Evolutionary conservation across 2,329 filamentous ascomycete genomes (phyloP).

Genomic region (Talaromyces sp.): DNA sequence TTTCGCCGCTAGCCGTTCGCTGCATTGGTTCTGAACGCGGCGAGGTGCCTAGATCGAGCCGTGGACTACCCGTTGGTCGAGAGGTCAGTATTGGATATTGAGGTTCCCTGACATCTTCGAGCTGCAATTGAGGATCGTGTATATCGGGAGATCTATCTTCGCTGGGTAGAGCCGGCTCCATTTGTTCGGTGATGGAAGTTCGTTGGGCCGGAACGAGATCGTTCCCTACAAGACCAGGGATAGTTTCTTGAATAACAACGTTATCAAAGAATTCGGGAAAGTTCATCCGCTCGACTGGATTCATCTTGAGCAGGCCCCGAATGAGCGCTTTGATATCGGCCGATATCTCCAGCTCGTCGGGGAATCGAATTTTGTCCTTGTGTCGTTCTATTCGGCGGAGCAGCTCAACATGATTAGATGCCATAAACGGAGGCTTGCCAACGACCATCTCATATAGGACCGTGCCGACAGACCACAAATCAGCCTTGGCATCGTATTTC

Average conservation of each 20-base stretch:
- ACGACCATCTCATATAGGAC: conserved; percentile 95
- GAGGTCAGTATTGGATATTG: conserved; percentile 14
- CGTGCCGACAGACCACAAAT: conserved; percentile 96
- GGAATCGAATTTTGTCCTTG: conserved; percentile 81
- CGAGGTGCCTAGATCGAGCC: conserved; percentile 22
- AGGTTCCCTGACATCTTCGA: conserved; percentile 23
- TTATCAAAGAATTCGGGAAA: conserved; percentile 84
- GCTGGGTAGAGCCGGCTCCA: not conserved
- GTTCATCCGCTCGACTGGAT: conserved; percentile 76
- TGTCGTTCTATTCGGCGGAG: conserved; percentile 86
- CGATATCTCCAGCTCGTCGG: conserved; percentile 67
- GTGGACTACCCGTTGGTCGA: conserved; percentile 39
- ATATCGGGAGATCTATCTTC: conserved; percentile 14
- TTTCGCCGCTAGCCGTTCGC: conserved; percentile 34
- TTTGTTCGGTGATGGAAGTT: conserved; percentile 19
- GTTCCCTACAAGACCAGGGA: conserved; percentile 77
- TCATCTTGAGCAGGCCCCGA: conserved; percentile 75
- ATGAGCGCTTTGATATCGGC: conserved; percentile 77
- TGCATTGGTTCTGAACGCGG: conserved; percentile 30
- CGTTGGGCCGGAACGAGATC: conserved; percentile 52
- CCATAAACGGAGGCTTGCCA: conserved; percentile 84
- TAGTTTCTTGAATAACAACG: conserved; percentile 66
- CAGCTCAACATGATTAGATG: conserved; percentile 90
- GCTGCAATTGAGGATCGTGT: conserved; percentile 7
- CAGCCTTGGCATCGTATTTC: conserved; percentile 94